Percentiles rank a stretch among this genome's conserved stretches.
These are phyloP conservation scores for Leccinum angustisporum DNA, from an alignment of 1,284 basidiomycete species.

Conservation along the genomic window DNA sequence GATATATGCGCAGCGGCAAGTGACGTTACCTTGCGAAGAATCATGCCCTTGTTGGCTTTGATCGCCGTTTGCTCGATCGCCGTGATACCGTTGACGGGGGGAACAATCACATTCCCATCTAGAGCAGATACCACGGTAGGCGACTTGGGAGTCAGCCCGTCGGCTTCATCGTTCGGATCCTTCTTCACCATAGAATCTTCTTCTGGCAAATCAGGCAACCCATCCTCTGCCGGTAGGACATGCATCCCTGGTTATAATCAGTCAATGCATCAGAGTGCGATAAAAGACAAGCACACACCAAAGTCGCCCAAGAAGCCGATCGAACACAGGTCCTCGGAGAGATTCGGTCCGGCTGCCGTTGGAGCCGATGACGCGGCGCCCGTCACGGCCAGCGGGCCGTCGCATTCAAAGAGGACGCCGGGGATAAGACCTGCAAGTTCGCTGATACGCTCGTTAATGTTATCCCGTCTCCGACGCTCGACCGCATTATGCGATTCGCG, in stretches of 20 bases:
- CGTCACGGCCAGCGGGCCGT: slow-evolving; percentile 29
- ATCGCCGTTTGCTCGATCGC: slow-evolving; percentile 37
- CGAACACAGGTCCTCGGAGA: slow-evolving; percentile 23
- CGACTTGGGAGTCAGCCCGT: slow-evolving; percentile 18
- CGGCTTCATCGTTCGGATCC: slow-evolving; percentile 32
- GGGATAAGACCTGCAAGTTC: slow-evolving; percentile 88
- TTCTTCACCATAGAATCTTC: slow-evolving; percentile 34
- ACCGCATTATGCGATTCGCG: slow-evolving; percentile 91
- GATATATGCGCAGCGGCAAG: neutral
- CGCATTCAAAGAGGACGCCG: slow-evolving; percentile 73
- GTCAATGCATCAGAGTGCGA: neutral
- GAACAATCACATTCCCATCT: slow-evolving; percentile 6
- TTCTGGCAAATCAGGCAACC: slow-evolving; percentile 32
- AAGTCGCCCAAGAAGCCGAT: slow-evolving; percentile 22
- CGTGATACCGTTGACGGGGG: neutral
- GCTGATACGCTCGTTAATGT: slow-evolving; percentile 92
- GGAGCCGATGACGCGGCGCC: slow-evolving; percentile 15
- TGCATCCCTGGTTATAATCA: slow-evolving; percentile 24
- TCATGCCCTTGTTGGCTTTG: slow-evolving; percentile 91
- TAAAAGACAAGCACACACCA: slow-evolving; percentile 16
- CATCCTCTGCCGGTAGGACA: slow-evolving; percentile 27
- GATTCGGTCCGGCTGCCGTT: slow-evolving; percentile 10
- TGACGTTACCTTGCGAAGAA: slow-evolving; percentile 59
- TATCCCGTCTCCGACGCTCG: slow-evolving; percentile 82
- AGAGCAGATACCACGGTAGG: slow-evolving; percentile 11